Evolutionary conservation across 1,284 basidiomycete genomes (phyloP).

Genomic region (Ganoderma resinaceum): DNA sequence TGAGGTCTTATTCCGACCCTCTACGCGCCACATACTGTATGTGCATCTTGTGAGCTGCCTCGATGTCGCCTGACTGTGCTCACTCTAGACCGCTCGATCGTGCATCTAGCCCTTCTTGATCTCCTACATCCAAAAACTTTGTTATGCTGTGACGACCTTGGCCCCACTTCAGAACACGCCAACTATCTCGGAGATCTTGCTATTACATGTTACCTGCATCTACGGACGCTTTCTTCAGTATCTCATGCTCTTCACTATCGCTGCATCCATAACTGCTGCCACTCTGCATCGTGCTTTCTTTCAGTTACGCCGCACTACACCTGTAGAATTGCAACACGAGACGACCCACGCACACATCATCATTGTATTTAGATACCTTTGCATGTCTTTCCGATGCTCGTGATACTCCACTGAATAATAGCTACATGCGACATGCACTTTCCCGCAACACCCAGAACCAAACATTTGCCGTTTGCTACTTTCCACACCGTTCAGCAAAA

Average conservation of each 20-base stretch:
- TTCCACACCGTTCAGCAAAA: conserved; percentile 1
- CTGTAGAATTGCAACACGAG: not conserved
- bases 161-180: not conserved
- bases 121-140: not conserved
- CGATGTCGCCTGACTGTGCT: not conserved
- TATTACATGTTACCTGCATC: not conserved
- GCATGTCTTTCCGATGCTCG: not conserved
- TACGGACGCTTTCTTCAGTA: not conserved
- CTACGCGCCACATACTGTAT: not conserved
- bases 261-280: not conserved
- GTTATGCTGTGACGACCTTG: not conserved
- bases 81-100: not conserved
- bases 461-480: not conserved
- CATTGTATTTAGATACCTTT: conserved; percentile 2
- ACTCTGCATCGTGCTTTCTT: not conserved
- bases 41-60: not conserved
- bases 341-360: not conserved
- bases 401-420: not conserved
- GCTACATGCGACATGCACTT: not conserved
- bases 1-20: not conserved
- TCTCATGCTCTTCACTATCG: not conserved
- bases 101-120: not conserved
- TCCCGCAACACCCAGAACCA: not conserved
- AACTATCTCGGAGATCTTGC: not conserved
- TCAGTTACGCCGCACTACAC: not conserved